Conservation (phyloP, 345 rosid species). For the Arabis hirsuta region DNA sequence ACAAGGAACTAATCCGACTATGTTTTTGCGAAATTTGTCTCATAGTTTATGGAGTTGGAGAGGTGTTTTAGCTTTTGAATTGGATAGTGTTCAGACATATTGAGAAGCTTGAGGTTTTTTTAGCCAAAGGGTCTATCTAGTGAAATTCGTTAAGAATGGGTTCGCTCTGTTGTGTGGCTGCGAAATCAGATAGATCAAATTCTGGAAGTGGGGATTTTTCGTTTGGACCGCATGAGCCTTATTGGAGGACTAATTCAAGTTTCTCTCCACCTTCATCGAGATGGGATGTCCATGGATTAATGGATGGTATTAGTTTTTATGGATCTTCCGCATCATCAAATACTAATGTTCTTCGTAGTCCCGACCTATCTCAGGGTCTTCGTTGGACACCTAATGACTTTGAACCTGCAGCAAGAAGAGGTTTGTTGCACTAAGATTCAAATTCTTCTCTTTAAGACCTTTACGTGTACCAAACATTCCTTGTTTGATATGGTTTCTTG, state of each 20-base stretch:
- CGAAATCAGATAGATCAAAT: conserved; percentile 80
- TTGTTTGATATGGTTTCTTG: background rate
- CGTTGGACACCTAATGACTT: conserved; percentile 71
- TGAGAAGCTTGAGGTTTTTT: background rate
- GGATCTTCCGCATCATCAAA: conserved; percentile 66
- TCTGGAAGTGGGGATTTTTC: conserved; percentile 59
- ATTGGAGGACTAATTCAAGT: conserved; percentile 81
- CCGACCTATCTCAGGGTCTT: conserved; percentile 59
- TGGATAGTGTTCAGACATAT: background rate
- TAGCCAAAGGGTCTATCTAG: conserved; percentile 8
- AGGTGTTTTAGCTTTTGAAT: conserved; percentile 12
- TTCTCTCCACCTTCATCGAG: conserved; percentile 73
- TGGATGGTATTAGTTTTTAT: conserved; percentile 53
- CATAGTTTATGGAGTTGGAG: conserved; percentile 22
- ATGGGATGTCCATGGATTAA: conserved; percentile 67
- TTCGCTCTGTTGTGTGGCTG: conserved; percentile 95
- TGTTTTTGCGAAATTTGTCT: conserved; percentile 10
- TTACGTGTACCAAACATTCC: too few species aligned
- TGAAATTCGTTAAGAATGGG: conserved; percentile 61
- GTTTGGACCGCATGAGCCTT: conserved; percentile 61
- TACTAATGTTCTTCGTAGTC: conserved; percentile 57
- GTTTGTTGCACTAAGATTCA: conserved; percentile 26
- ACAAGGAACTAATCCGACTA: background rate
- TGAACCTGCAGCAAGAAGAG: conserved; percentile 53
- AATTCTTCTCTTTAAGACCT: background rate